Percentiles rank a stretch among this genome's conserved stretches.
Conservation (phyloP, 2,329 filamentous ascomycete species). For the Triangularia setosa region DNA sequence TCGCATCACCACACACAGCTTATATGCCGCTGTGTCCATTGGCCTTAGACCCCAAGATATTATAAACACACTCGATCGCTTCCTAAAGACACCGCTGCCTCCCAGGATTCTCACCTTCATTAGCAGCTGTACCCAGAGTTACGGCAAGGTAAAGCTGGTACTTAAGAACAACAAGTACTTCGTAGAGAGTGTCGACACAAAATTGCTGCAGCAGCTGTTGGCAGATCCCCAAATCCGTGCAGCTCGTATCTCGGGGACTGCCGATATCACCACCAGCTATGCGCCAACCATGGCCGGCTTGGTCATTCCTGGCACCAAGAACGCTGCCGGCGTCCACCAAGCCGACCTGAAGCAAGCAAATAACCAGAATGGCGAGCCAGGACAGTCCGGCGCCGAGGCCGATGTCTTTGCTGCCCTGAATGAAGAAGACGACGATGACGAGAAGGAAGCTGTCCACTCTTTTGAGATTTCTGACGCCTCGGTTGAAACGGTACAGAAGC, state of each 20-base stretch:
- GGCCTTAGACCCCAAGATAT: constrained; percentile 89
- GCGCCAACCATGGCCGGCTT: constrained; percentile 83
- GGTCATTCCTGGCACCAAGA: constrained; percentile 91
- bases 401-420: constrained; percentile 71
- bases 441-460: constrained; percentile 81
- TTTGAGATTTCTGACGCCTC: constrained; percentile 83
- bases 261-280: constrained; percentile 71
- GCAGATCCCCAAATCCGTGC: constrained; percentile 78
- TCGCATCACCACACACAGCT: constrained; percentile 81
- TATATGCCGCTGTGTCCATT: constrained; percentile 93
- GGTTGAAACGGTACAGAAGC: constrained; percentile 83
- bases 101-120: constrained; percentile 78
- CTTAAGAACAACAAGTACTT: constrained; percentile 93
- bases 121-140: constrained; percentile 75
- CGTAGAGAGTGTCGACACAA: constrained; percentile 84
- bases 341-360: constrained; percentile 41
- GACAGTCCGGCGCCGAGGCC: constrained; percentile 54
- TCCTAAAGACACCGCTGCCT: constrained; percentile 85
- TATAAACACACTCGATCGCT: constrained; percentile 78
- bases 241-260: constrained; percentile 61
- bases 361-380: constrained; percentile 43
- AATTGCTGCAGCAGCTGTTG: constrained; percentile 81
- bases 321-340: constrained; percentile 83
- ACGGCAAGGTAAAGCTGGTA: constrained; percentile 93
- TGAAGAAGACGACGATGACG: constrained; percentile 71